Conservation (phyloP, 1,139 yeast genomes). For the Candida sanyaensis region DNA sequence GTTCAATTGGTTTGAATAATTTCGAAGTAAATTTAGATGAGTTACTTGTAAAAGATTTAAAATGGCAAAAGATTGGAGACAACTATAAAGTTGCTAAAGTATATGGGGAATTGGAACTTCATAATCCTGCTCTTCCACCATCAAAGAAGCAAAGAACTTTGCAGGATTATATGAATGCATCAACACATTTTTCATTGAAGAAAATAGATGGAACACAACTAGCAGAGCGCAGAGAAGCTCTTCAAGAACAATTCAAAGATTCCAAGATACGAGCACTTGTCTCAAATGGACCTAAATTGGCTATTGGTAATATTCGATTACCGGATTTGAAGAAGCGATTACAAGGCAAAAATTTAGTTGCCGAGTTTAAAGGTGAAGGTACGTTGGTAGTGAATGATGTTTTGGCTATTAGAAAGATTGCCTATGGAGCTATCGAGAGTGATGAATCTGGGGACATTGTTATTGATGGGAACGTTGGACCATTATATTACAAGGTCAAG, state of each 20-base stretch:
- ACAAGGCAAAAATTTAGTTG: conserved; percentile 59
- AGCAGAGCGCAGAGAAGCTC: conserved; percentile 5
- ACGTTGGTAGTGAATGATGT: conserved; percentile 80
- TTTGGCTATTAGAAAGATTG: conserved; percentile 74
- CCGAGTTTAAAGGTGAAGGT: conserved; percentile 94
- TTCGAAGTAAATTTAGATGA: conserved; percentile 76
- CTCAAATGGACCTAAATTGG: conserved; percentile 44
- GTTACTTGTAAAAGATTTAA: conserved; percentile 57
- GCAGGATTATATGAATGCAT: conserved; percentile 33
- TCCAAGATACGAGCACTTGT: conserved; percentile 14
- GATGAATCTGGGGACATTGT: conserved; percentile 76
- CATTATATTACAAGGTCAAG: conserved; percentile 78
- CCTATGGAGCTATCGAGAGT: conserved; percentile 35
- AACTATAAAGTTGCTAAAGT: conserved; percentile 84
- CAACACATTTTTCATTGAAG: conserved; percentile 41
- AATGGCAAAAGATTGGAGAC: conserved; percentile 86
- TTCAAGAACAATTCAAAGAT: conserved; percentile 11
- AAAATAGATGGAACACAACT: conserved; percentile 18
- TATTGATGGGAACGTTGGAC: conserved; percentile 80
- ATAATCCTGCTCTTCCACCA: conserved; percentile 22
- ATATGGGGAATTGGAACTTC: conserved; percentile 64
- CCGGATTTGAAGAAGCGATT: conserved; percentile 77
- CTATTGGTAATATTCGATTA: conserved; percentile 86
- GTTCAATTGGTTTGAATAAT: conserved; percentile 51
- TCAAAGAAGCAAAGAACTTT: conserved; percentile 21